These are phyloP conservation scores for Pseudevernia furfuracea DNA, from an alignment of 495 filamentous ascomycete genomes.

Conservation along the genomic window DNA sequence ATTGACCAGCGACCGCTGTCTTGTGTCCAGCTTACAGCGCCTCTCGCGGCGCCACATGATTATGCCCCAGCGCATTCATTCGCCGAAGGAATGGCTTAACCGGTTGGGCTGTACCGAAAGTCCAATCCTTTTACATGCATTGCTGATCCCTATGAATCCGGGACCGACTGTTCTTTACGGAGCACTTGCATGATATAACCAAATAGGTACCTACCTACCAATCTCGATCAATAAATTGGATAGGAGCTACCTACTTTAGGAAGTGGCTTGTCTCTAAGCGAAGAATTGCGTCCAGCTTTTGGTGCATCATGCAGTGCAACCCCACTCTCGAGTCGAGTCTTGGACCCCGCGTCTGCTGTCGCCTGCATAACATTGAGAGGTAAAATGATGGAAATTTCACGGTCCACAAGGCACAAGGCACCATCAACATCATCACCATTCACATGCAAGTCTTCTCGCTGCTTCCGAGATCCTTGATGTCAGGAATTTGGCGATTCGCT, in stretches of 20 bases:
- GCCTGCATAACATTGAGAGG: background rate
- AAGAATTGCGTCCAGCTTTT: background rate
- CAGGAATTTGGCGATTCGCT: background rate
- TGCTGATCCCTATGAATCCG: background rate
- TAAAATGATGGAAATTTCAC: too few relatives aligned
- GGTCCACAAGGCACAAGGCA: background rate
- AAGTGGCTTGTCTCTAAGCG: background rate
- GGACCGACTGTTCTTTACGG: background rate
- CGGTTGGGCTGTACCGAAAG: background rate
- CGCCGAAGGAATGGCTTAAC: background rate
- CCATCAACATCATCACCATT: background rate
- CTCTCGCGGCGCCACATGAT: background rate
- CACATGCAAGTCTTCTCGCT: background rate
- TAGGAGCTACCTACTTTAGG: background rate
- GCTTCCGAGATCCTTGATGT: background rate
- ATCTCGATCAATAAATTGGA: too few relatives aligned
- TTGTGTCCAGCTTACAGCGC: background rate
- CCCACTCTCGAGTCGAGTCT: constrained; percentile 1
- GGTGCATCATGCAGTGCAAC: background rate
- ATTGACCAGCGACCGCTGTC: background rate
- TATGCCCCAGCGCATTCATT: background rate
- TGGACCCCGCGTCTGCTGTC: background rate
- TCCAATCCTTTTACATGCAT: background rate
- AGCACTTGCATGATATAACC: background rate
- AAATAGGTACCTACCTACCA: too few relatives aligned